Base-by-base conservation (phyloP, 73 alveolate genomes). In the Durusdinium trenchii region DNA sequence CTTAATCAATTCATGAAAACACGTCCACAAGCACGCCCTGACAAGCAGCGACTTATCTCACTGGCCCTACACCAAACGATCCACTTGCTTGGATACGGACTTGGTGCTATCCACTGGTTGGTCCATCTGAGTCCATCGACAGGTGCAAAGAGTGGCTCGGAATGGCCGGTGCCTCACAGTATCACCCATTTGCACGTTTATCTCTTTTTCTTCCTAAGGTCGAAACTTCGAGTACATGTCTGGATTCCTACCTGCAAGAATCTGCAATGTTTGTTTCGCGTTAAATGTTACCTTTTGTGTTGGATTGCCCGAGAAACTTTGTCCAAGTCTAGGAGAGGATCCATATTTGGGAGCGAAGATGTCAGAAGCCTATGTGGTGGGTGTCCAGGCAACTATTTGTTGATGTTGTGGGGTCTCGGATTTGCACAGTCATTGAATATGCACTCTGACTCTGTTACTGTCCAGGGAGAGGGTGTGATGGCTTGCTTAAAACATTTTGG, bases 141-240 rank as follows among this genome's bases (percentile, higher is more conserved):
- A 93, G 67, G 99, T 93, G 61, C 99, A 93, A 28, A 81, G 99
- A 2, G 99, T 93, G 5, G 99, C 99, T 32, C 47, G 99, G 48
- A 47, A 62, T 28, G 99, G 97, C 78, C 54, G 54, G 35, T 43
- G 47, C 54, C 60, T 51, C 52, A 67, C n/a, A 47, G 14, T 36
- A 47, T 30, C n/a, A 38, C 87, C 3, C n/a, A n/a, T 7, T 16
- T 35, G 52, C 16, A 73, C 52, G 75, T 61, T n/a, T n/a, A 61
- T 30, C 38, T 28, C 75, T 28, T n/a, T 61, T 61, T 12, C 30
- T 6, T 32, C 36, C n/a, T 36, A 32, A 73, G 85, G 91, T 81
- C 91, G 91, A 35, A 81, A 81, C 91, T 81, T 81, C 64, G 91
- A 81, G 91, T 81, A 81, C 91, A 81, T n/a, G n/a, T n/a, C n/a